These are phyloP conservation scores for Amanita rimosa DNA, from an alignment of 768 basidiomycete genomes.

Conservation along the genomic window DNA sequence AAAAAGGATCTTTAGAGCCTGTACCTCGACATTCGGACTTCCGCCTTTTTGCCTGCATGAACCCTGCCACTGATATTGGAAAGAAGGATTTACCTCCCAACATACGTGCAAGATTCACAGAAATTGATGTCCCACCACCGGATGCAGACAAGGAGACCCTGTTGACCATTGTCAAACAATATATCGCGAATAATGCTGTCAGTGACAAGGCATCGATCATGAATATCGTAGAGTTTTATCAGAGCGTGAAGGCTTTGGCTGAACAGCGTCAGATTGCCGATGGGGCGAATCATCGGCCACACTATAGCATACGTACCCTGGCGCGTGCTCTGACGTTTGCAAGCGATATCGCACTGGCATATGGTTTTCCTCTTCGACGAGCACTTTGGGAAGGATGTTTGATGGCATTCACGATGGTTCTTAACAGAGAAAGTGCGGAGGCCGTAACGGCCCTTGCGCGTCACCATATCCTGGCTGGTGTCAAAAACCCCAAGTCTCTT, in stretches of 20 bases:
- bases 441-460: constrained; percentile 60
- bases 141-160: constrained; percentile 89
- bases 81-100: constrained; percentile 94
- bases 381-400: constrained; percentile 93
- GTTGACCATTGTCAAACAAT: constrained; percentile 76
- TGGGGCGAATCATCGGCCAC: constrained; percentile 84
- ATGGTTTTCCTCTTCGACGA: constrained; percentile 55
- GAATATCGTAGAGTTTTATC: constrained; percentile 89
- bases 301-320: constrained; percentile 96
- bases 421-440: constrained; percentile 63
- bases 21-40: constrained; percentile 91
- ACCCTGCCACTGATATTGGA: constrained; percentile 96
- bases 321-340: constrained; percentile 86
- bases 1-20: constrained; percentile 84
- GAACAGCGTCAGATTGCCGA: constrained; percentile 76
- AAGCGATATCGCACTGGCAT: constrained; percentile 64
- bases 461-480: constrained; percentile 66
- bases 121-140: constrained; percentile 90
- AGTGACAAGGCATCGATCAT: constrained; percentile 82
- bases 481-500: constrained; percentile 71
- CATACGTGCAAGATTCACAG: constrained; percentile 87
- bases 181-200: constrained; percentile 74
- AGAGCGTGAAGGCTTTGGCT: constrained; percentile 65
- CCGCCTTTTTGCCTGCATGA: constrained; percentile 98
- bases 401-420: constrained; percentile 96